A percentile compares a stretch with the other conserved stretches of the same genome.
Evolutionary conservation across 345 rosid genomes (phyloP).

Genomic region (Sisymbrium irio): DNA sequence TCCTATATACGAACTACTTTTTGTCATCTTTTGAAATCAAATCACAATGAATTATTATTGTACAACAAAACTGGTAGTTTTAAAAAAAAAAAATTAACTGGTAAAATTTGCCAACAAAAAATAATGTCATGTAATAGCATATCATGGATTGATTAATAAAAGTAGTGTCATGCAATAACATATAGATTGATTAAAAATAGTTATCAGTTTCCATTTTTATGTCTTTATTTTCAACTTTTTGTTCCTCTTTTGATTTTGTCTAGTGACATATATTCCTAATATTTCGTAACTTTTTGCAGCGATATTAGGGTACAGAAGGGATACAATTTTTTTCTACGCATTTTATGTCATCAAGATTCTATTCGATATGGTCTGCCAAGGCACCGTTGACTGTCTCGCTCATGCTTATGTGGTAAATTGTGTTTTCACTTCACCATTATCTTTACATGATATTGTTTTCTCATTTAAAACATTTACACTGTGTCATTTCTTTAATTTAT

Average conservation of each 20-base stretch:
- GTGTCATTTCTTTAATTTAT: no score
- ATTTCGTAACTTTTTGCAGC: conserved; percentile 44
- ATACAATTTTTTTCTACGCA: conserved; percentile 61
- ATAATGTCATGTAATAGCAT: no score
- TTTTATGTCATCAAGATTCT: conserved; percentile 55
- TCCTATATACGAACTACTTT: no score
- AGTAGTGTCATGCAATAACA: no score
- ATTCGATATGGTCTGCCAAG: conserved; percentile 58
- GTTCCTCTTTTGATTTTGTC: background rate
- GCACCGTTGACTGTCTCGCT: conserved; percentile 65
- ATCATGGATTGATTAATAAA: no score
- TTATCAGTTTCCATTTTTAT: no score
- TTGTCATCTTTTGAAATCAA: no score
- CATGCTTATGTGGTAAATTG: conserved; percentile 70
- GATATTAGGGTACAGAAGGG: conserved; percentile 69
- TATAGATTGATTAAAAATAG: no score
- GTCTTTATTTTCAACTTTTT: background rate
- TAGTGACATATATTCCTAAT: background rate
- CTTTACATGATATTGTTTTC: background rate
- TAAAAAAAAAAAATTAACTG: no score
- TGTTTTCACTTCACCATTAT: background rate
- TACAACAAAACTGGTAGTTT: no score
- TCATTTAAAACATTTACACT: background rate
- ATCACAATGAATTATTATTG: no score
- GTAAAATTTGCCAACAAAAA: no score